Base-by-base conservation (phyloP, 2,329 filamentous ascomycete genomes). In the Sporothrix curviconia region DNA sequence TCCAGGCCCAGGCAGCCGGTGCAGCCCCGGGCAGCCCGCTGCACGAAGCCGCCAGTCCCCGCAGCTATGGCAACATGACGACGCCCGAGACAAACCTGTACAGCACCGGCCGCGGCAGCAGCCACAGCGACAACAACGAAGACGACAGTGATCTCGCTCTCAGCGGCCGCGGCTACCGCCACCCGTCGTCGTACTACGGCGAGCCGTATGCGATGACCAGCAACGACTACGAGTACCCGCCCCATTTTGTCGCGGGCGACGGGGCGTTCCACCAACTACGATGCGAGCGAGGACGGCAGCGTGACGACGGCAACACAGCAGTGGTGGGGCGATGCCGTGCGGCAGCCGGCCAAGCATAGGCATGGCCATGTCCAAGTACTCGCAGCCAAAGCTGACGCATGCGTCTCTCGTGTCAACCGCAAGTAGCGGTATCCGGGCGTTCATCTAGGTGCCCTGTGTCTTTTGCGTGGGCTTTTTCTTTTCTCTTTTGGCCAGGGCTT, bases 321-420 rank as follows among this genome's bases (percentile, higher is more conserved):
- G 39, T 30, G 7, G n/a, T n/a, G n/a, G n/a, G n/a, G n/a, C n/a
- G n/a, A n/a, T n/a, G n/a, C n/a, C n/a, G n/a, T n/a, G 17, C 25
- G 51, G 39, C 51, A 55, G 51, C 28, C 17, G n/a, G 3, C 32
- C 49, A 7, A 46, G 19, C 46, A 56, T 61, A 17, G 59, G 59
- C n/a, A 15, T 60, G 37, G 59, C 61, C 12, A 57, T 63, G 36
- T 61, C 59, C 43, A 49, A 50, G 46, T 63, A 61, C 44, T 46
- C 61, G 12, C 54, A 59, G 25, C 37, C 57, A 19, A 49, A 54
- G 24, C 22, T 60, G 46, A 59, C 61, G 51, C 60, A 47, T 37
- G 51, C 43, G 40, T 61, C 61, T 17, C n/a, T 54, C 36, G 52
- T 22, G 44, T 63, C 60, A 30, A 17, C 37, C 15, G 58, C 46